A percentile compares a stretch with the other conserved stretches of the same genome.
Evolutionary conservation across 225 moss, liverwort and hornwort genomes (phyloP).

Genomic region (Asterella californica): DNA sequence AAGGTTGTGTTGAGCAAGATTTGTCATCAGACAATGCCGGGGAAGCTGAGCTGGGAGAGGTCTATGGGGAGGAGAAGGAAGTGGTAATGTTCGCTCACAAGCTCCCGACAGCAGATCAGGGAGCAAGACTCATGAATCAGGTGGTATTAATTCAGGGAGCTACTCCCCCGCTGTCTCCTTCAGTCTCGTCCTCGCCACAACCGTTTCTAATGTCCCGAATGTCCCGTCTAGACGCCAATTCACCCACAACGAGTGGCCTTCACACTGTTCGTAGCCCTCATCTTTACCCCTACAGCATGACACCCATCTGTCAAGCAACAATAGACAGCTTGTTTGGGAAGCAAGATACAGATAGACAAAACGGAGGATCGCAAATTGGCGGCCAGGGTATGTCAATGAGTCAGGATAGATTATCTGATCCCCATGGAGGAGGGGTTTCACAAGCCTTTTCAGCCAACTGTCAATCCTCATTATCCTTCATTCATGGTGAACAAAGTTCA

Average conservation of each 20-base stretch:
- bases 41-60: constrained; percentile 47
- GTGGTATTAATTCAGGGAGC: constrained; percentile 43
- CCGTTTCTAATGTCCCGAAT: constrained; percentile 40
- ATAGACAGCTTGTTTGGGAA: constrained; percentile 31
- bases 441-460: constrained; percentile 36
- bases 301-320: constrained; percentile 21
- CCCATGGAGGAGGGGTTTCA: constrained; percentile 33
- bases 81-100: constrained; percentile 93
- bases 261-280: constrained; percentile 22
- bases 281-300: constrained; percentile 34
- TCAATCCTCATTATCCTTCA: constrained; percentile 52
- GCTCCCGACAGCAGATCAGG: constrained; percentile 88
- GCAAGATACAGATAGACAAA: constrained; percentile 27
- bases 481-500: constrained; percentile 62
- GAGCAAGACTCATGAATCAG: constrained; percentile 64
- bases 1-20: constrained; percentile 70
- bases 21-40: constrained; percentile 55
- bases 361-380: constrained; percentile 14
- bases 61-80: constrained; percentile 73
- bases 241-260: constrained; percentile 25
- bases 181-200: constrained; percentile 43
- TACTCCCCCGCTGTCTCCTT: constrained; percentile 62
- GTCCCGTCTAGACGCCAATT: constrained; percentile 25
- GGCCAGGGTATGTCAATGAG: constrained; percentile 23
- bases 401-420: constrained; percentile 24